Evolutionary conservation across 1,284 basidiomycete species (phyloP), one percentile per base, ranked within the genome.

Genomic region (Ceratobasidium theobromae): DNA sequence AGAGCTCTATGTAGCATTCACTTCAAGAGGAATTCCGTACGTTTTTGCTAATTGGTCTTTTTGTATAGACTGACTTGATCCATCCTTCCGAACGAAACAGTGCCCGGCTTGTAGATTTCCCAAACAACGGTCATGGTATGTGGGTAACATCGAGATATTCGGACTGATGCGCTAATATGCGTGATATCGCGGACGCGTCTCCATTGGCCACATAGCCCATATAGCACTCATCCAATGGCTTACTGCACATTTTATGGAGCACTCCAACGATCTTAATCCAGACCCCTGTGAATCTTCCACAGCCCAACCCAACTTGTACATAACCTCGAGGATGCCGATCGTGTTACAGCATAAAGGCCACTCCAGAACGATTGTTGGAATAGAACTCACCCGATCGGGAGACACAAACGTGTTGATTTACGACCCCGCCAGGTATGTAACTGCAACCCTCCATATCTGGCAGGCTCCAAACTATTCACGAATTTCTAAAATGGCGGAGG

Each of bases 291-390:
- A 30, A 30, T n/a, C 23, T 18, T 64, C 14, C 69, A 71, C 46
- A 27, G 64, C 76, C 27, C 68, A 69, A 21, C 25, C 18, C 38
- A 79, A 81, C 86, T 79, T 94, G 8, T 72, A 79, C 3, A 75
- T 80, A 30, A 87, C 87, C 0, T 74, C 82, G 33, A 84, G 81
- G 71, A 86, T 91, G 81, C 93, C 93, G 3, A 72, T 95, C 18
- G 86, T 95, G 40, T 78, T 95, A 48, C 79, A 80, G 79, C 86
- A 91, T 71, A 74, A 81, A 3, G 91, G 92, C 0, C 93, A 95
- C 76, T 95, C 93, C 14, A 78, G 89, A n/a, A 88, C 87, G 1
- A 85, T 95, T 14, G 81, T 95, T 1, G 93, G 93, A 1, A 93
- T 88, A 71, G 91, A 95, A 73, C 76, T 86, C 40, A 79, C 77